These are phyloP conservation scores for Backusella mclennaniae DNA, from an alignment of 192 early-diverging fungal species.

Conservation along the genomic window DNA sequence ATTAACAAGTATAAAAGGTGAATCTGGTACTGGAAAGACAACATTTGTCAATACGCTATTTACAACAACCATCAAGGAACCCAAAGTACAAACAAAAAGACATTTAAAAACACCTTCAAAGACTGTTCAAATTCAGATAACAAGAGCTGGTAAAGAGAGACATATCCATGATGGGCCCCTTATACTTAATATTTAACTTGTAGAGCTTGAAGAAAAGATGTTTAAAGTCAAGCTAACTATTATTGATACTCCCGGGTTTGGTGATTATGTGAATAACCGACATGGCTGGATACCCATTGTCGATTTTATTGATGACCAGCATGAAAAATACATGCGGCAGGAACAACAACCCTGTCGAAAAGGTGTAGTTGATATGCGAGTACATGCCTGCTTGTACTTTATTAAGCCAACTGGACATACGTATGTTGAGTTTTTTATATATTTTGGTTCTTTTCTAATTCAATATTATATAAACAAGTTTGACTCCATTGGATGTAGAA, in stretches of 20 bases:
- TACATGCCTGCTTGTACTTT: conserved; percentile 96
- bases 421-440: conserved; percentile 36
- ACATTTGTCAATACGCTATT: conserved; percentile 98
- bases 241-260: conserved; percentile 98
- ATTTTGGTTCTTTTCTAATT: background rate
- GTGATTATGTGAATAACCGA: conserved; percentile 98
- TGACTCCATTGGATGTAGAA: conserved; percentile 85
- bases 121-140: conserved; percentile 98
- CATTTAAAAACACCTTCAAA: conserved; percentile 89
- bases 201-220: conserved; percentile 94
- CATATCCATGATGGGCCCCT: no score
- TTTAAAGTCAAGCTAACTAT: conserved; percentile 92
- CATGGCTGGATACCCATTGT: conserved; percentile 94
- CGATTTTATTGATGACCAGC: conserved; percentile 93
- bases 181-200: background rate
- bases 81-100: conserved; percentile 48
- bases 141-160: conserved; percentile 75
- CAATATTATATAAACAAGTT: conserved; percentile 20
- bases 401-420: conserved; percentile 96
- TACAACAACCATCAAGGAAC: conserved; percentile 63
- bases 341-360: conserved; percentile 84
- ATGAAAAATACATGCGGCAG: conserved; percentile 90
- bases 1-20: conserved; percentile 52
- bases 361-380: conserved; percentile 88
- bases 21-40: conserved; percentile 94